These are phyloP conservation scores for Rutstroemia sp. DNA, from an alignment of 2,329 filamentous ascomycete genomes.

Conservation along the genomic window DNA sequence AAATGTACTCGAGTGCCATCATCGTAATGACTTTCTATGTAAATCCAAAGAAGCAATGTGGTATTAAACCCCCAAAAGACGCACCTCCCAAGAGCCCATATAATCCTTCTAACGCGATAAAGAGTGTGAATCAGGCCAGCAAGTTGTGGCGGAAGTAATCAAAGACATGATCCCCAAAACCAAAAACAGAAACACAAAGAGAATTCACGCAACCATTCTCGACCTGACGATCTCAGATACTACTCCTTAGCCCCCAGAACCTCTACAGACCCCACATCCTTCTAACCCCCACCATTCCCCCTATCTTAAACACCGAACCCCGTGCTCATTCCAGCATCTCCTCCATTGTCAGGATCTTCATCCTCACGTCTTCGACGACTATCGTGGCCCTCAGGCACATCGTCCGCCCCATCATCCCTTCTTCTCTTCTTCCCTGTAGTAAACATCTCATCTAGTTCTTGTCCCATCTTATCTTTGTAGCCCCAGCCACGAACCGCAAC, in stretches of 20 bases:
- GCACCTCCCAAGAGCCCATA: neutral
- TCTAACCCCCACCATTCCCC: too few relatives aligned
- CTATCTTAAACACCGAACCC: too few relatives aligned
- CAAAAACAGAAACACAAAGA: neutral
- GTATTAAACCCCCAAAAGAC: neutral
- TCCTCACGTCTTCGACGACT: neutral
- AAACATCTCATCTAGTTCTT: constrained; percentile 2
- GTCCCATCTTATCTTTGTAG: constrained; percentile 2
- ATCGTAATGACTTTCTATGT: neutral
- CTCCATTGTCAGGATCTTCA: too few relatives aligned
- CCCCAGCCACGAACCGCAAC: neutral
- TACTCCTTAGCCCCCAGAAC: too few relatives aligned
- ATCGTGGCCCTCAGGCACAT: neutral
- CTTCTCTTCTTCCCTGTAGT: neutral
- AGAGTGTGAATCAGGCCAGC: neutral
- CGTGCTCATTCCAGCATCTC: neutral
- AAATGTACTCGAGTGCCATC: neutral
- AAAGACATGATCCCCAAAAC: too few relatives aligned
- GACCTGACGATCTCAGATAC: too few relatives aligned
- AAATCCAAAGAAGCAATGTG: neutral
- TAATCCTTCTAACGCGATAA: neutral
- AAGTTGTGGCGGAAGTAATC: too few relatives aligned
- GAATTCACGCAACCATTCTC: too few relatives aligned
- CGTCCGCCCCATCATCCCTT: neutral
- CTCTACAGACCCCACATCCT: too few relatives aligned